Percentiles rank a stretch among this genome's conserved stretches.
These are phyloP conservation scores for Populus tremula DNA, from an alignment of 345 rosid species.

Conservation along the genomic window DNA sequence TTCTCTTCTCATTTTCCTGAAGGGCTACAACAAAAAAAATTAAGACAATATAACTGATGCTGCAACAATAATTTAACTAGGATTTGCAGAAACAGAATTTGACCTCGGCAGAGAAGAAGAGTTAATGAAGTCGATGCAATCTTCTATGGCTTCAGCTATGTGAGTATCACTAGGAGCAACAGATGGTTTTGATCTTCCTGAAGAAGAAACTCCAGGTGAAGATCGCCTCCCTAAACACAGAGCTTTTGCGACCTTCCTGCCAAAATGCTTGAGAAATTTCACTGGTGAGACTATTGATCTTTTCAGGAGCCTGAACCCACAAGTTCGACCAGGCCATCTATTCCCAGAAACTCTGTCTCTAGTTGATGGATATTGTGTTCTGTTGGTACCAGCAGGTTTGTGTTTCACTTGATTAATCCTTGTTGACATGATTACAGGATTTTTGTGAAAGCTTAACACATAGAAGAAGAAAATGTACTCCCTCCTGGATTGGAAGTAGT, in stretches of 20 bases:
- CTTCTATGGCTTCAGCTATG: conserved; percentile 69
- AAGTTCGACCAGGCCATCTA: conserved; percentile 29
- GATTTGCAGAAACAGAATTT: conserved; percentile 30
- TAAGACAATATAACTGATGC: neutral
- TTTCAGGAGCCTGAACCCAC: conserved; percentile 50
- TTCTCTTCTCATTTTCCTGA: neutral
- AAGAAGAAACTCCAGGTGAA: conserved; percentile 39
- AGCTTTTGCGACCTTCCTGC: conserved; percentile 42
- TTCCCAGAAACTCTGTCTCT: conserved; percentile 14
- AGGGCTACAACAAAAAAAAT: neutral
- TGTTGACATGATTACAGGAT: conserved; percentile 29
- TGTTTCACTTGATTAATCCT: conserved; percentile 21
- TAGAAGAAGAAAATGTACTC: neutral
- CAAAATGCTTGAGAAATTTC: conserved; percentile 46
- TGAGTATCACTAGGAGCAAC: conserved; percentile 47
- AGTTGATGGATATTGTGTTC: conserved; percentile 13
- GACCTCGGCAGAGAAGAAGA: conserved; percentile 55
- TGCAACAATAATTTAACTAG: conserved; percentile 13
- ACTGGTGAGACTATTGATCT: conserved; percentile 42
- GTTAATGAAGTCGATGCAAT: conserved; percentile 82
- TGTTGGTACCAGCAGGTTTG: conserved; percentile 9
- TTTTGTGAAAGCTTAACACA: conserved; percentile 7
- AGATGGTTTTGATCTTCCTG: conserved; percentile 39
- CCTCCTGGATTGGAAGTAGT: neutral
- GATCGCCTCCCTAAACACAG: conserved; percentile 35